These are phyloP conservation scores for Dorcoceras hygrometricum DNA, from an alignment of 257 asterid genomes.

Conservation along the genomic window DNA sequence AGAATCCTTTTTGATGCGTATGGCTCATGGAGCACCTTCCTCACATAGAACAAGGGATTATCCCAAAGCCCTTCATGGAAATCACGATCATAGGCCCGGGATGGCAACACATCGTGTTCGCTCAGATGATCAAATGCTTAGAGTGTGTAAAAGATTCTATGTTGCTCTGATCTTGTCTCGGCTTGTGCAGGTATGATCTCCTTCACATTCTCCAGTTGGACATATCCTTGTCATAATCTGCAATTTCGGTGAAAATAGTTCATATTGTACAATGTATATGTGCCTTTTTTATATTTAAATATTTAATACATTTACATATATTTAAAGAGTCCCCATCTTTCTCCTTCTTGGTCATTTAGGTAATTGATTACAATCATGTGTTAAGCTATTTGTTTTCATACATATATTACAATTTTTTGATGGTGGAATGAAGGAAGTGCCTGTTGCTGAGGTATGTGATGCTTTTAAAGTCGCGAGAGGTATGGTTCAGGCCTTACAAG, in stretches of 20 bases:
- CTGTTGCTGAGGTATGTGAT: constrained; percentile 77
- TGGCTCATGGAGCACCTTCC: constrained; percentile 97
- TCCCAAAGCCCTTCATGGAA: constrained; percentile 53
- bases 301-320: constrained; percentile 9
- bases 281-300: constrained; percentile 14
- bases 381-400: constrained; percentile 15
- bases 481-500: constrained; percentile 98
- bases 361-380: constrained; percentile 5
- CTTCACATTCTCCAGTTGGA: constrained; percentile 3
- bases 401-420: constrained; percentile 21
- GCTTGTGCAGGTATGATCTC: constrained; percentile 80
- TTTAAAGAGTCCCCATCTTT: constrained; percentile 4
- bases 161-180: constrained; percentile 88
- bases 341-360: neutral
- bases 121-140: constrained; percentile 76
- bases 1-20: constrained; percentile 93
- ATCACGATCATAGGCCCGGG: constrained; percentile 39
- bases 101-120: constrained; percentile 39
- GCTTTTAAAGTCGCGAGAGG: constrained; percentile 96
- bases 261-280: constrained; percentile 10
- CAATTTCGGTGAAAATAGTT: constrained; percentile 2
- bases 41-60: constrained; percentile 47
- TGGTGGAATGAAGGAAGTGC: constrained; percentile 67
- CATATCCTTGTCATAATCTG: constrained; percentile 15
- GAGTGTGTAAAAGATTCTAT: constrained; percentile 85